These are phyloP conservation scores for Gracilaria domingensis DNA, from an alignment of 23 red algal species.

Conservation along the genomic window DNA sequence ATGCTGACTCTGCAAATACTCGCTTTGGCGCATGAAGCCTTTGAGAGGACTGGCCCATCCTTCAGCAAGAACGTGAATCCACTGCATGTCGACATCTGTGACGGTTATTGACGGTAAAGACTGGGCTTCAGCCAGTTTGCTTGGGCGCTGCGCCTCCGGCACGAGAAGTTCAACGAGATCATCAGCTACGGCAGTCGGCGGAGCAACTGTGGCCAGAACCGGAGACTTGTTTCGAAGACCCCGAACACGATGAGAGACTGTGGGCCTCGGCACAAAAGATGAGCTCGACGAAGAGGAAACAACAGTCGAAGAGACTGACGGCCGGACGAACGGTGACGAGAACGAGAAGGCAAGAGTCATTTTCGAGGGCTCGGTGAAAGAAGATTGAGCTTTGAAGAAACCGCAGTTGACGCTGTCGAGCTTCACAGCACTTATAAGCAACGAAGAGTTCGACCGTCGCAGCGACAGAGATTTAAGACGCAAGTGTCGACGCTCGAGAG, in stretches of 20 bases:
- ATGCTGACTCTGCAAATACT: constrained; percentile 97
- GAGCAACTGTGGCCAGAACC: background rate
- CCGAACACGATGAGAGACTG: background rate
- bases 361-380: background rate
- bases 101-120: constrained; percentile 72
- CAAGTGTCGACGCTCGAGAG: background rate
- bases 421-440: background rate
- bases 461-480: background rate
- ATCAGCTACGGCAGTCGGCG: constrained; percentile 17
- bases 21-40: constrained; percentile 96
- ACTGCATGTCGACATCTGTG: constrained; percentile 93
- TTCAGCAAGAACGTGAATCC: constrained; percentile 97
- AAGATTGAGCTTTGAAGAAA: background rate
- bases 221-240: background rate
- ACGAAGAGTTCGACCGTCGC: background rate
- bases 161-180: constrained; percentile 74
- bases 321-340: background rate
- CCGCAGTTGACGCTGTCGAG: background rate
- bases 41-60: constrained; percentile 95
- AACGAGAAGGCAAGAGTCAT: background rate
- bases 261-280: background rate
- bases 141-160: constrained; percentile 45
- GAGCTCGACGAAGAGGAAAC: constrained; percentile 11
- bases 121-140: constrained; percentile 69
- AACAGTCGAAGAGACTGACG: background rate